Conservation (phyloP, 176 grass and related monocot genomes). For the Oryza rufipogon region DNA sequence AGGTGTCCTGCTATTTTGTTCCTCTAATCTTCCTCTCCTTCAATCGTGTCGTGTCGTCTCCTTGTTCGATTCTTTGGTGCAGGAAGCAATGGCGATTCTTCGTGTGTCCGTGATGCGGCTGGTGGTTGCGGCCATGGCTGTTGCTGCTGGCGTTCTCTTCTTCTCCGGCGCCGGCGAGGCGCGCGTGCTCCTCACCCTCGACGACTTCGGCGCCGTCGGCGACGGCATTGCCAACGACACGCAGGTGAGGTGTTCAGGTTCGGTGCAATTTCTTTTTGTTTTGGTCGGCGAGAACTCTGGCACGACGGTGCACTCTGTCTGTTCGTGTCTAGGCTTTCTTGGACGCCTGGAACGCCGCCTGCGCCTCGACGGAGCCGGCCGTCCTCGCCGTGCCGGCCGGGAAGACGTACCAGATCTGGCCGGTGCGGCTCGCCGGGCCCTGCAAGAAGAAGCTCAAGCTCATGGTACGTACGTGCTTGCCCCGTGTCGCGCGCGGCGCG, state of each 20-base stretch:
- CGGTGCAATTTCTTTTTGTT: neutral
- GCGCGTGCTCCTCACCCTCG: slow-evolving; percentile 47
- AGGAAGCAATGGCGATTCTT: neutral
- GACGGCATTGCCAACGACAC: slow-evolving; percentile 70
- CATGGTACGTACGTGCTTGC: slow-evolving; percentile 40
- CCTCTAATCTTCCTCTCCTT: neutral
- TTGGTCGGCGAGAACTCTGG: neutral
- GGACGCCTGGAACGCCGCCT: slow-evolving; percentile 66
- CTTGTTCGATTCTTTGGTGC: neutral
- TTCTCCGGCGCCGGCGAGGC: slow-evolving; percentile 26
- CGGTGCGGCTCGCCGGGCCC: slow-evolving; percentile 59
- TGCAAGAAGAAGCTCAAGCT: slow-evolving; percentile 73
- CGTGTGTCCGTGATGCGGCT: neutral
- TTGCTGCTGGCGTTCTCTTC: neutral
- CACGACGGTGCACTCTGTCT: neutral
- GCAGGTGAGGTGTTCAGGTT: slow-evolving; percentile 4
- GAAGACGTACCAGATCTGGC: slow-evolving; percentile 62
- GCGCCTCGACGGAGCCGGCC: slow-evolving; percentile 40
- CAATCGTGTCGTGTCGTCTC: neutral
- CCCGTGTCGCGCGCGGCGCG: neutral
- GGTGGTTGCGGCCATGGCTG: neutral
- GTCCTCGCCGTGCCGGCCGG: slow-evolving; percentile 56
- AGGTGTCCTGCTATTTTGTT: slow-evolving; percentile 28
- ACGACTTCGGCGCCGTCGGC: slow-evolving; percentile 71
- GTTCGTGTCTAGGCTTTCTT: slow-evolving; percentile 56